Base-by-base conservation (phyloP, 2,329 filamentous ascomycete genomes). In the Hyphodiscus sp. region DNA sequence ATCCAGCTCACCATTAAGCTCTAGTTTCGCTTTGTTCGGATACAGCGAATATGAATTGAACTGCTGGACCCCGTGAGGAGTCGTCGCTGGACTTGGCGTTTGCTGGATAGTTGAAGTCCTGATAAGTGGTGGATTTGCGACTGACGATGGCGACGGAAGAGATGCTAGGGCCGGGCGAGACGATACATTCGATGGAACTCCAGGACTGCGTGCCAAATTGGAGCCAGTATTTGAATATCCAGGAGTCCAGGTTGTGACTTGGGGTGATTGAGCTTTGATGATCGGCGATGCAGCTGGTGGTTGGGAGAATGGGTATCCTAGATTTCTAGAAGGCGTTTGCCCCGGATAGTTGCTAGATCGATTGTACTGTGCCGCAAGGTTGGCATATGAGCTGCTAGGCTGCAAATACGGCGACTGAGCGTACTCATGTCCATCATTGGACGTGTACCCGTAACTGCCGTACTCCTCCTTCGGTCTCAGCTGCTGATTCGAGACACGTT, bases 1-100 rank as follows among this genome's bases (percentile, higher is more conserved):
- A 49, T 91, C 84, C 47, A 99, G 78, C 64, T 96, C 89, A 19
- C 91, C 91, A 51, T 87, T 81, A 55, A 97, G 86, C 65, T 94
- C 90, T 29, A 97, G 75, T 18, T 86, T 76, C 0, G 91, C 94
- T 73, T 96, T 96, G 66, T 83, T 59, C 16, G 89, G 85, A 66
- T 91, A 92, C 61, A 92, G 80, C 2, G 85, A 81, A 66, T 95
- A 69, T 49, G 73, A 62, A 49, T 65, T 65, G 55, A 63, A 67
- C 8, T 55, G 52, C 45, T 61, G 61, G 41, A 56, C 56, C 13
- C 70, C 71, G 53, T 76, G 68, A 41, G 73, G 77, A 58, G 68
- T 76, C 59, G 72, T 76, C n/a, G 71, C 64, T 11, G 72, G 59
- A 20, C 70, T 71, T 29, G 73, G 72, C 9, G 79, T 76, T 50